Evolutionary conservation across 73 alveolate genomes (phyloP).

Genomic region (Symbiodinium natans): DNA sequence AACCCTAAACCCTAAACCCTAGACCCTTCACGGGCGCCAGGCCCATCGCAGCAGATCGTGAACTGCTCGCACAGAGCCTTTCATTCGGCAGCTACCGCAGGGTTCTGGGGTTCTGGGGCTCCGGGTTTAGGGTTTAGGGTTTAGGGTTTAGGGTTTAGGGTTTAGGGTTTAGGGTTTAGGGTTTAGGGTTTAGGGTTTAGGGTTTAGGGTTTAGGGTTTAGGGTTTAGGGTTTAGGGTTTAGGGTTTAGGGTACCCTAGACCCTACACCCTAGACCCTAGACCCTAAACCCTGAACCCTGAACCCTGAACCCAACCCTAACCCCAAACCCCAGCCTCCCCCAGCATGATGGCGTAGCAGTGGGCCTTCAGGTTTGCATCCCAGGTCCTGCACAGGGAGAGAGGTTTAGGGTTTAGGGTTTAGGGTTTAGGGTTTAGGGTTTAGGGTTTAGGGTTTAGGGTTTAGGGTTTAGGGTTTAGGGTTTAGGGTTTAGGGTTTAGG

Average conservation of each 20-base stretch:
- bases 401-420: neutral
- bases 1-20: neutral
- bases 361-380: slow-evolving; percentile 65
- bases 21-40: too few relatives aligned
- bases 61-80: slow-evolving; percentile 89
- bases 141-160: too few relatives aligned
- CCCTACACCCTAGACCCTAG: neutral
- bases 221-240: too few relatives aligned
- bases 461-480: neutral
- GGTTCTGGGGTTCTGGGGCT: neutral
- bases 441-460: neutral
- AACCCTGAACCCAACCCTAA: too few relatives aligned
- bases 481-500: neutral
- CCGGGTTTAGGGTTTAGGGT: neutral
- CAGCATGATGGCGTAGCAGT: slow-evolving; percentile 91
- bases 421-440: neutral
- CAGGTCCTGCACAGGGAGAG: slow-evolving; percentile 29
- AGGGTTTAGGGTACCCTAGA: too few relatives aligned
- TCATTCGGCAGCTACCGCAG: neutral
- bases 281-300: neutral
- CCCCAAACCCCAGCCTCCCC: slow-evolving; percentile 67
- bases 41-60: slow-evolving; percentile 87
- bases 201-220: too few relatives aligned
- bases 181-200: too few relatives aligned
- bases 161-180: too few relatives aligned